Evolutionary conservation across 208 protist genomes (phyloP).

Genomic region (Leishmania aethiopica): DNA sequence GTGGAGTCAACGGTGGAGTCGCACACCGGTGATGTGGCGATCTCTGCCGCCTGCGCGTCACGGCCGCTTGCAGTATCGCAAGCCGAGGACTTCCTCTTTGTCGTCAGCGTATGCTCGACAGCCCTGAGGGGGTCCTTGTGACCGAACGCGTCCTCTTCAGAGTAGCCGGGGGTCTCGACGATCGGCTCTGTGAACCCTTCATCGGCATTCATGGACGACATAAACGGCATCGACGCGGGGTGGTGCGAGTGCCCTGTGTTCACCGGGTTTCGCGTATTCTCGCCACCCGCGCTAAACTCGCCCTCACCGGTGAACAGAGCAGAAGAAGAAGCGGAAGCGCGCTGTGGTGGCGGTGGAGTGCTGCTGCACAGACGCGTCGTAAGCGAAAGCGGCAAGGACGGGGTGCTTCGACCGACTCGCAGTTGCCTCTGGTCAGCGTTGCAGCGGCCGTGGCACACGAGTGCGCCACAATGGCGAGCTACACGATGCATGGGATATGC

Average conservation of each 20-base stretch:
- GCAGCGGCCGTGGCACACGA: neutral
- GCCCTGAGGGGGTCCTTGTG: slow-evolving; percentile 55
- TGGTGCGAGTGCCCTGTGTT: neutral
- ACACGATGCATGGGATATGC: neutral
- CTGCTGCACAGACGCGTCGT: neutral
- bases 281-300: neutral
- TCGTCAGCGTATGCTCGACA: slow-evolving; percentile 31
- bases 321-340: no score
- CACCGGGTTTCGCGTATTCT: neutral
- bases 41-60: neutral
- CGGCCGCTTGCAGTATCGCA: neutral
- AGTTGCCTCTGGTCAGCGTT: neutral
- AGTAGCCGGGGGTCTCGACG: slow-evolving; percentile 34
- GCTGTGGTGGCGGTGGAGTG: neutral
- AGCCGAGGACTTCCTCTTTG: neutral
- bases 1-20: neutral
- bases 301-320: neutral
- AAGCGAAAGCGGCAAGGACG: neutral
- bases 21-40: neutral
- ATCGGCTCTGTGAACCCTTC: slow-evolving; percentile 22
- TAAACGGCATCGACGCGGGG: neutral
- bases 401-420: neutral
- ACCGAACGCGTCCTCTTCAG: slow-evolving; percentile 57
- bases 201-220: neutral
- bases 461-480: neutral